A percentile compares a stretch with the other conserved stretches of the same genome.
phyloP scores from a whole-genome alignment of 1,284 basidiomycete genomes.

The Sphaerobolus stellatus region DNA sequence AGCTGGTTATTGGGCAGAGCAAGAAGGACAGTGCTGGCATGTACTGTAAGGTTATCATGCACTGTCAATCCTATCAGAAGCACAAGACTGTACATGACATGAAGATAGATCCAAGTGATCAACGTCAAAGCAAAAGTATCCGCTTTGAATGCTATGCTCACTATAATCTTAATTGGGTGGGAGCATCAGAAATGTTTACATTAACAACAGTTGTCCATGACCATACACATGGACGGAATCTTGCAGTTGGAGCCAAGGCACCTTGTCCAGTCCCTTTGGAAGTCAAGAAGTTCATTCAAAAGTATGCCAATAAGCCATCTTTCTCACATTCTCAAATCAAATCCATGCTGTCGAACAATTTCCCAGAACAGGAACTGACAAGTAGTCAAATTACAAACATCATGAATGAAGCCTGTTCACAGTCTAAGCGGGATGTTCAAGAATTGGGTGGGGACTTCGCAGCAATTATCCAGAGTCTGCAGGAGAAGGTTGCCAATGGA shows the following conservation, averaged over 20 bases:
- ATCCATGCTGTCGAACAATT: neutral
- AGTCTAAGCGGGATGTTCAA: neutral
- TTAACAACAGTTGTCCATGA: neutral
- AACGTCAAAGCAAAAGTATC: neutral
- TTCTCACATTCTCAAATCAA: neutral
- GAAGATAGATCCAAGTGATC: neutral
- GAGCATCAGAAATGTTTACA: neutral
- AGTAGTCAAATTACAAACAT: neutral
- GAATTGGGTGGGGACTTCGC: too few species aligned
- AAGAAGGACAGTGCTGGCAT: neutral
- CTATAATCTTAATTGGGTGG: neutral
- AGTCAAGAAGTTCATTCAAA: neutral
- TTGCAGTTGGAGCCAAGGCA: neutral
- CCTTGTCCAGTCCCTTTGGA: neutral
- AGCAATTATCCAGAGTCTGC: slow-evolving; percentile 19
- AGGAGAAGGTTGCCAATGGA: slow-evolving; percentile 13
- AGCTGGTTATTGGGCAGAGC: neutral
- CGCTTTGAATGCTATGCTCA: neutral
- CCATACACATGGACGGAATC: neutral
- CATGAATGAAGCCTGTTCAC: neutral
- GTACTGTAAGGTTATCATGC: neutral
- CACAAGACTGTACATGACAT: neutral
- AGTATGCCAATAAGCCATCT: neutral
- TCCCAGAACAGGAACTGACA: neutral
- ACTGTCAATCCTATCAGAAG: neutral